Evolutionary conservation across 345 rosid genomes (phyloP), one percentile per base, ranked within the genome.

Genomic region (Heritiera littoralis): DNA sequence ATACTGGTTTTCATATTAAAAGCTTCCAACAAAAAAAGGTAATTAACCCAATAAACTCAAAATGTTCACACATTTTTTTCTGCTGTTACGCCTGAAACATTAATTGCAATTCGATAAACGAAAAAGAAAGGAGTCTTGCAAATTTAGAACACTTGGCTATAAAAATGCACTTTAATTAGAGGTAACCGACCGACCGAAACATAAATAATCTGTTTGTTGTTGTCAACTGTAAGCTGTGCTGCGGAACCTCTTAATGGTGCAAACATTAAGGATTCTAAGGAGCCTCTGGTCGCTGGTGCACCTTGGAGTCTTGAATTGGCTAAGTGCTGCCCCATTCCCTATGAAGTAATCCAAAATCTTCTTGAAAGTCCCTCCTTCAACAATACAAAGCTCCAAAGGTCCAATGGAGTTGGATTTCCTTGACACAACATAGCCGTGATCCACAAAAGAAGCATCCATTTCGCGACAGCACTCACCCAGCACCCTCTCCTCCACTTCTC

Each of bases 251-350:
- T 86, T 86, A 84, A 90, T 49, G 56, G 90, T 88, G 76, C 88
- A 88, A 9, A 55, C 85, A 69, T 89, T 78, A n/a, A 95, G 98
- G 75, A 90, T 95, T 77, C 82, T 82, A 76, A 93, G 76, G 59
- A 95, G 82, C 38, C 82, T 89, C 11, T 77, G 84, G 82, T 93
- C 80, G 79, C 85, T 82, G 10, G 98, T 95, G 86, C 99, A 95
- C 87, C 99, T 91, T 0, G 99, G 98, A 3, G 94, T 93, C 89
- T 95, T 95, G 81, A 91, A 95, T 82, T 95, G 99, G 89, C 94
- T 95, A 86, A 95, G 63, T 3, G 94, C 93, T 3, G 93, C 97
- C 2, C 94, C 96, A 78, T 89, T 92, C 35, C 90, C 93, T 6
- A 91, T 88, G 58, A 86, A 93, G 77, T 87, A 45, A 41, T 93